These are phyloP conservation scores for Fomitopsis pulvina DNA, from an alignment of 768 basidiomycete genomes.

Conservation along the genomic window DNA sequence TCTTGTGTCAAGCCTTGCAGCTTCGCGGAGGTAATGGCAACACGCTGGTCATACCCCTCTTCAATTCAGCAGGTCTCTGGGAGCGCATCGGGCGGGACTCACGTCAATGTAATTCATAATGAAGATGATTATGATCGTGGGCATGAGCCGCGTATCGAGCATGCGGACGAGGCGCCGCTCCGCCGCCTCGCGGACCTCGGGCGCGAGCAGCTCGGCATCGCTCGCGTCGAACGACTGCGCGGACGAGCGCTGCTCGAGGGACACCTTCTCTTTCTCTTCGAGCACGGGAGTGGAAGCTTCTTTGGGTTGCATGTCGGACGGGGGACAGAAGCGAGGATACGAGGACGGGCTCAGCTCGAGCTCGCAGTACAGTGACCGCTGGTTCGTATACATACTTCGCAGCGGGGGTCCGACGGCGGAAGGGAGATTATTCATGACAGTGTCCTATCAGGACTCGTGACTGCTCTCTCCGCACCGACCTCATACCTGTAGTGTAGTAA, in stretches of 20 bases:
- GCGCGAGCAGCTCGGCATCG: slow-evolving; percentile 19
- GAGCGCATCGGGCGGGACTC: slow-evolving; percentile 11
- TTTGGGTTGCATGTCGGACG: neutral
- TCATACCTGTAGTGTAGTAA: neutral
- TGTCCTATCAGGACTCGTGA: slow-evolving; percentile 2
- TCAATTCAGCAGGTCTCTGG: neutral
- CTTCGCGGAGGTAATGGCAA: slow-evolving; percentile 31
- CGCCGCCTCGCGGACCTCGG: slow-evolving; percentile 18
- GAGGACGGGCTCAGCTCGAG: neutral
- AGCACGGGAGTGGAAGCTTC: neutral
- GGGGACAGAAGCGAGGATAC: neutral
- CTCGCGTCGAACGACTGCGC: neutral
- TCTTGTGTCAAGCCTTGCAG: slow-evolving; percentile 35
- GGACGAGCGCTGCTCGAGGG: slow-evolving; percentile 3
- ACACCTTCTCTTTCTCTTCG: neutral
- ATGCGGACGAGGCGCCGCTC: slow-evolving; percentile 42
- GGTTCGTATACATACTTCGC: neutral
- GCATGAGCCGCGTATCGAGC: slow-evolving; percentile 50
- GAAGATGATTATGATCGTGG: slow-evolving; percentile 50
- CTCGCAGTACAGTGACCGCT: neutral
- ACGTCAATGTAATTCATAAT: slow-evolving; percentile 70
- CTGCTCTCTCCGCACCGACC: neutral
- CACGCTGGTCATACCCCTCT: slow-evolving; percentile 21
- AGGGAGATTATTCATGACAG: neutral
- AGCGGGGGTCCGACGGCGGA: slow-evolving; percentile 5